These are phyloP conservation scores for Metschnikowia baotianmanensis DNA, from an alignment of 805 yeast genomes.

Conservation along the genomic window DNA sequence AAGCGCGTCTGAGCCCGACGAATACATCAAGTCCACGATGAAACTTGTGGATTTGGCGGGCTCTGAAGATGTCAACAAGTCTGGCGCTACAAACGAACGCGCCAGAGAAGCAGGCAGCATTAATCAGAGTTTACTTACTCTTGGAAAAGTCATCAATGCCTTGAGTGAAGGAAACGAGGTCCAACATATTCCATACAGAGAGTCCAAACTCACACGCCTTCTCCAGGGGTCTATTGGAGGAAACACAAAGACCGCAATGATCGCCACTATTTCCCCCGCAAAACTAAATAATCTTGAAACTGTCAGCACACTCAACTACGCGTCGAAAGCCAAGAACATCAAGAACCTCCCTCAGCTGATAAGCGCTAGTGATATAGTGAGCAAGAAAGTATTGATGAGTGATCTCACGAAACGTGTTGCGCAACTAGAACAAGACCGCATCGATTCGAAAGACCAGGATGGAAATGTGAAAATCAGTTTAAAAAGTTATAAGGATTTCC, in stretches of 20 bases:
- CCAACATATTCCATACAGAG: constrained; percentile 81
- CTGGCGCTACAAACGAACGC: constrained; percentile 83
- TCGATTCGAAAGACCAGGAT: constrained; percentile 60
- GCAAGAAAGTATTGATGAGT: constrained; percentile 53
- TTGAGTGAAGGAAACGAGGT: constrained; percentile 29
- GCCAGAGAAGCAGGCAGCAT: constrained; percentile 94
- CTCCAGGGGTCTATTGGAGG: constrained; percentile 87
- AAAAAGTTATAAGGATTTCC: constrained; percentile 42
- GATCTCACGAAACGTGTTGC: constrained; percentile 55
- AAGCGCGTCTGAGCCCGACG: constrained; percentile 21
- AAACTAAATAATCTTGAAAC: constrained; percentile 77
- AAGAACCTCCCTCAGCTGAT: constrained; percentile 57
- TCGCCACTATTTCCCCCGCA: constrained; percentile 88
- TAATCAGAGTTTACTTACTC: constrained; percentile 80
- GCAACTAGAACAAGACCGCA: constrained; percentile 55
- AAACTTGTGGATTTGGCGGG: constrained; percentile 94
- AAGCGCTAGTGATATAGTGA: constrained; percentile 36
- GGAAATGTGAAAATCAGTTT: constrained; percentile 61
- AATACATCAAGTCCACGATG: constrained; percentile 55
- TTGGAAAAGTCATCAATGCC: constrained; percentile 83
- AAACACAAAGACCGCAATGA: constrained; percentile 77
- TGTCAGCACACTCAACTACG: constrained; percentile 80
- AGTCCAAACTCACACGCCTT: constrained; percentile 71
- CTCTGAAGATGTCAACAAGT: constrained; percentile 80
- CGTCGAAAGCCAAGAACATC: constrained; percentile 80